Base-by-base conservation (phyloP, 345 rosid genomes). In the Microthlaspi erraticum region DNA sequence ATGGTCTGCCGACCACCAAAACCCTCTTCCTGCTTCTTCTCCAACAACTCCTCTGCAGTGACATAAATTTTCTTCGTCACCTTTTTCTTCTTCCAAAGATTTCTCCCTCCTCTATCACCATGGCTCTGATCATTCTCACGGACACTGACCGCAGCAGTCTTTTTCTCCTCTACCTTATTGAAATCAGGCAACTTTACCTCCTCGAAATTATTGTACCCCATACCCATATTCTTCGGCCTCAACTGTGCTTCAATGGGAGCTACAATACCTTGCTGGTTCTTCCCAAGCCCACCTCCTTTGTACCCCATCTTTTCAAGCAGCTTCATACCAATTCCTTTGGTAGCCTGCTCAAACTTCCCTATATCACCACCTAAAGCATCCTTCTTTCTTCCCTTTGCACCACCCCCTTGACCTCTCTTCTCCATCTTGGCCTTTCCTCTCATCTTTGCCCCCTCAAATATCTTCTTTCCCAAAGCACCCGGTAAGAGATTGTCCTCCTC, bases 291-390 rank as follows among this genome's bases (percentile, higher is more conserved):
- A 66, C 96, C 92, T 59, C 96, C 96, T 68, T 81, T 85, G 65
- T 87, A 93, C 7, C 99, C 99, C 96, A 89, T 94, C 66, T 89
- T 89, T 81, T 89, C 92, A 72, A 94, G 79, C 82, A 94, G 66
- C 74, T 75, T 89, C 88, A 81, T 64, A 64, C 95, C 99, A 34
- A 93, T 82, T 10, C 97, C 96, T 80, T 86, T 89, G 1, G 92
- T 89, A 73, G 83, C 70, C 67, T 87, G 84, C 92, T 93, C 97
- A 37, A 87, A 93, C 41, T 49, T 56, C 32, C 92, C 96, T 45
- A 85, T 87, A 60, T 83, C 86, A 26, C 80, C 80, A 2, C 55
- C 71, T 20, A 73, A 81, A 46, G 38, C 34, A 42, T 78, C 91
- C 78, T 66, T 85, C 80, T 78, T 81, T 6, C 81, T 81, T 54